Percentiles rank a stretch among this genome's conserved stretches.
Evolutionary conservation across 768 basidiomycete genomes (phyloP).

Genomic region (Suillus bovinus): DNA sequence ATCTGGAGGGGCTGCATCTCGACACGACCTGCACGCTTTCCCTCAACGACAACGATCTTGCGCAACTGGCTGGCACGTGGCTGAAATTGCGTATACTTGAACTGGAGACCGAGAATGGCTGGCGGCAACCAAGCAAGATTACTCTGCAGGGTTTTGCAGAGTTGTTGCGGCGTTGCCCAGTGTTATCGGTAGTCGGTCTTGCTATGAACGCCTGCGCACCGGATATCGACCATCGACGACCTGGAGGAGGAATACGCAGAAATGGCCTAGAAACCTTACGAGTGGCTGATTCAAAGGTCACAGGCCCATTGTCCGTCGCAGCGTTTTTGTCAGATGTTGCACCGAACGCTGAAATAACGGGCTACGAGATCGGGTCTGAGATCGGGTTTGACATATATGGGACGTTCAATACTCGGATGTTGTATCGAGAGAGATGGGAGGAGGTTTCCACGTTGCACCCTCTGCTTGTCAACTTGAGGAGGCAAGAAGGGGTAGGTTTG

Average conservation of each 20-base stretch:
- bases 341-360: conserved; percentile 6
- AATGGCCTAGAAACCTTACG: background rate
- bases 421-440: conserved; percentile 5
- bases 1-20: conserved; percentile 4
- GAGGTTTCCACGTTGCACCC: background rate
- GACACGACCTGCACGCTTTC: conserved; percentile 8
- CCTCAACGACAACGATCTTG: conserved; percentile 1
- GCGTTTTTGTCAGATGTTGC: conserved; percentile 2
- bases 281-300: conserved; percentile 2
- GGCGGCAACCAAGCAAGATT: conserved; percentile 29
- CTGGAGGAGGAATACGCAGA: background rate
- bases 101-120: conserved; percentile 14
- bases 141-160: conserved; percentile 25
- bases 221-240: background rate
- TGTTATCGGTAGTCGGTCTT: background rate
- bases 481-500: background rate
- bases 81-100: conserved; percentile 5
- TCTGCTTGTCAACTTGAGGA: conserved; percentile 5
- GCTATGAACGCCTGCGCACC: conserved; percentile 3
- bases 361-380: background rate
- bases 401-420: background rate
- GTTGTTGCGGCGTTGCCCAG: conserved; percentile 24
- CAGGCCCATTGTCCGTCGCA: background rate
- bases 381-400: background rate
- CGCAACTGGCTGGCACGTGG: background rate